Evolutionary conservation across 2,329 filamentous ascomycete species (phyloP), one percentile per base, ranked within the genome.

Genomic region (Cladophialophora yegresii): DNA sequence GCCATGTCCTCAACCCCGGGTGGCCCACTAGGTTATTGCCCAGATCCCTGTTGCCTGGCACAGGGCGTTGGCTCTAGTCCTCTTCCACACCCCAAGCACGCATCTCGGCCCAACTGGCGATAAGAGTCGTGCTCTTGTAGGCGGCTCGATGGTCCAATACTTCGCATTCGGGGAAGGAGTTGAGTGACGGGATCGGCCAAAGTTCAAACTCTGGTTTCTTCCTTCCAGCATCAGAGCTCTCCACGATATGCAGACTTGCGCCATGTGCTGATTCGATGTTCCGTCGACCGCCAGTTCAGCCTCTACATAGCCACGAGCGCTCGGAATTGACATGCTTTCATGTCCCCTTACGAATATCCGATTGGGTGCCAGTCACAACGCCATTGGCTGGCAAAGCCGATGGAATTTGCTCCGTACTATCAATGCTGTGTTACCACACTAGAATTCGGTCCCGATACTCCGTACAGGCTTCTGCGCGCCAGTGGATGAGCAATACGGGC

Each of bases 51-150:
- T 28, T 47, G 47, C 40, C 50, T 22, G 22, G 20, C 54, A 16
- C 43, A 36, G 32, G 16, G 22, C 22, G n/a, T 40, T 36, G n/a
- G 10, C 28, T 32, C 54, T 45, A 56, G 32, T 22, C 36, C 32
- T 26, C 16, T 56, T 45, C 54, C 28, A 26, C 22, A n/a, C 43
- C 20, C 36, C 12, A 22, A 54, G 20, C n/a, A 28, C 32, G 50
- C 43, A 13, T 47, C 33, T 61, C 58, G 32, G 60, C 43, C 53
- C 57, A 51, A 54, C 20, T 32, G 20, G 26, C 30, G 58, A 55
- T 49, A 47, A 61, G 26, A 51, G 36, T 51, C 22, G 32, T 9
- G 51, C 51, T 23, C 20, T 54, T 28, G 47, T 43, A 43, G 47
- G 47, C 47, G 20, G 23, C 47, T 8, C 9, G 47, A 50, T 50